phyloP scores from a whole-genome alignment of 176 grass and related monocot species.

The Raddia distichophylla region DNA sequence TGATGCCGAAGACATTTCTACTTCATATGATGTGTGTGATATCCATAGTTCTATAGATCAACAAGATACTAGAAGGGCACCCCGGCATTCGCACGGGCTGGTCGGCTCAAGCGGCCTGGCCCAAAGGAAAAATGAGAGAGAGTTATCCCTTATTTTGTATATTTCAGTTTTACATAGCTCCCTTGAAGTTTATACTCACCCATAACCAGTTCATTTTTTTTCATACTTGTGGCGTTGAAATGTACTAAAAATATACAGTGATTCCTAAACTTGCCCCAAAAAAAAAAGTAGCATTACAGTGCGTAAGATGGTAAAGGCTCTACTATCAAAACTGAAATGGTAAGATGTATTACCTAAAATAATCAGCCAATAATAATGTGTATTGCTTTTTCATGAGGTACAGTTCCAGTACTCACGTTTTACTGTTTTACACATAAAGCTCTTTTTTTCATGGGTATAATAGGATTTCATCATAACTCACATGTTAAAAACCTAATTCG shows the following conservation, averaged over 20 bases:
- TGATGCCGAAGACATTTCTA: background rate
- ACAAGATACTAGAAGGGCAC: too few relatives aligned
- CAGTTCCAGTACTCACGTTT: background rate
- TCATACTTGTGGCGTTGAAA: background rate
- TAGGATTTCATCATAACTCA: background rate
- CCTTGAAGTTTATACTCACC: conserved; percentile 28
- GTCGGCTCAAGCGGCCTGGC: too few relatives aligned
- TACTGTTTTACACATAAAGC: background rate
- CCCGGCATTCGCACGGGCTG: too few relatives aligned
- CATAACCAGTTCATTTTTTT: background rate
- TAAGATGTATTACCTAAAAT: conserved; percentile 24
- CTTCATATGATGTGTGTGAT: background rate
- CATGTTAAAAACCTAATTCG: background rate
- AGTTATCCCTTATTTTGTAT: conserved; percentile 2
- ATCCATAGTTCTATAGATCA: background rate
- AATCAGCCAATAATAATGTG: background rate
- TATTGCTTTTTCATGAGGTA: background rate
- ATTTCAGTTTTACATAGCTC: background rate
- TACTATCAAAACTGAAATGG: background rate
- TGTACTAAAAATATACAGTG: background rate
- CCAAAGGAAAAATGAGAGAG: too few relatives aligned
- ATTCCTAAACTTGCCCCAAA: background rate
- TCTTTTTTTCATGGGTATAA: conserved; percentile 11
- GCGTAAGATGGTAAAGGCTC: background rate
- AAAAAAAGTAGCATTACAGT: background rate